Percentiles rank a stretch among this genome's conserved stretches.
Evolutionary conservation across 306 rosid species (phyloP).

Genomic region (Calophaca sinica): DNA sequence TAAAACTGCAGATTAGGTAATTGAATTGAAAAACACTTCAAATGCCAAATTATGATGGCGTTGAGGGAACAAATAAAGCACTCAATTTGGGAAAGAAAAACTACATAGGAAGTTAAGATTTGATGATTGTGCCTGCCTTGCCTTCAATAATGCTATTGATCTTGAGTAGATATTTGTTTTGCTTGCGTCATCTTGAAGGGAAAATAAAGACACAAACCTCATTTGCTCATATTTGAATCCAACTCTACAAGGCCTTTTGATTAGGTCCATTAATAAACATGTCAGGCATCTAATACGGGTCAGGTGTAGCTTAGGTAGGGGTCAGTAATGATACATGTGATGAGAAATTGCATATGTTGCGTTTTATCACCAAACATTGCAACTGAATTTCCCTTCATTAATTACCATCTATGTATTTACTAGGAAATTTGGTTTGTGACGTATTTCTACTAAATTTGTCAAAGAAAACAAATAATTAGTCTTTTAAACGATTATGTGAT

Average conservation of each 20-base stretch:
- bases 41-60: slow-evolving; percentile 13
- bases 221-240: slow-evolving; percentile 17
- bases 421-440: too few relatives aligned
- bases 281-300: neutral
- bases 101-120: neutral
- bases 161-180: neutral
- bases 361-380: neutral
- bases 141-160: neutral
- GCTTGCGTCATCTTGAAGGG: slow-evolving; percentile 33
- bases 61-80: slow-evolving; percentile 5
- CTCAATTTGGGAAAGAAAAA: neutral
- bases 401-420: too few relatives aligned
- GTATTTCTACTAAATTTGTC: too few relatives aligned
- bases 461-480: too few relatives aligned
- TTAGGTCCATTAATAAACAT: slow-evolving; percentile 29
- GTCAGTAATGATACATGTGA: slow-evolving; percentile 4
- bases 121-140: neutral
- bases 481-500: too few relatives aligned
- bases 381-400: neutral
- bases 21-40: slow-evolving; percentile 5
- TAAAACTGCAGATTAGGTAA: neutral
- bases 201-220: neutral
- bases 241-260: neutral
- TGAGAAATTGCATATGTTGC: neutral
- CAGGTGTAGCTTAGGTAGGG: slow-evolving; percentile 18